Evolutionary conservation across 1,284 basidiomycete genomes (phyloP).

Genomic region (Trichosporon coremiiforme): DNA sequence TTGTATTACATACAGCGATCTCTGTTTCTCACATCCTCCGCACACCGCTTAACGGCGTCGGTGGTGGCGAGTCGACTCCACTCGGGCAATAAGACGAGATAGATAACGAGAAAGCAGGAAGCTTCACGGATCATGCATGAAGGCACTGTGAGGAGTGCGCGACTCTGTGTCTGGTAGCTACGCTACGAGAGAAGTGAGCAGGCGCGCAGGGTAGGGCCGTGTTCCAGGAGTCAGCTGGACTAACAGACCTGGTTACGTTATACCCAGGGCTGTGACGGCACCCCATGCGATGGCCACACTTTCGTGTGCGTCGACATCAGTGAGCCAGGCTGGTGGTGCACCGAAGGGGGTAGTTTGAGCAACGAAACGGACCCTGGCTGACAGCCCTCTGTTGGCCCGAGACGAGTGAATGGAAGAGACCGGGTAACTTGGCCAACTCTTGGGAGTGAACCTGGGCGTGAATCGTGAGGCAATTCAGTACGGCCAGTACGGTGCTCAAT

Average conservation of each 20-base stretch:
- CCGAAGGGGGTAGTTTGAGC: neutral
- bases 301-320: neutral
- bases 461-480: neutral
- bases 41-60: no score
- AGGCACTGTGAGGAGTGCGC: neutral
- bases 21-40: neutral
- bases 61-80: neutral
- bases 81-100: neutral
- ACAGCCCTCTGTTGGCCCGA: no score
- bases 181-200: neutral
- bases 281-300: neutral
- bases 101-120: neutral
- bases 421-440: neutral
- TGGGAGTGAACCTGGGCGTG: neutral
- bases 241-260: neutral
- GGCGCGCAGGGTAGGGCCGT: neutral
- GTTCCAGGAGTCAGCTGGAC: neutral
- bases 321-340: neutral
- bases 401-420: neutral
- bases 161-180: neutral
- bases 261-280: neutral
- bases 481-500: neutral
- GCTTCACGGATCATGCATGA: neutral
- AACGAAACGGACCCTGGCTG: neutral
- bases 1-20: slow-evolving; percentile 8